Base-by-base conservation (phyloP, 805 yeast genomes). In the Candida gorgasii region DNA sequence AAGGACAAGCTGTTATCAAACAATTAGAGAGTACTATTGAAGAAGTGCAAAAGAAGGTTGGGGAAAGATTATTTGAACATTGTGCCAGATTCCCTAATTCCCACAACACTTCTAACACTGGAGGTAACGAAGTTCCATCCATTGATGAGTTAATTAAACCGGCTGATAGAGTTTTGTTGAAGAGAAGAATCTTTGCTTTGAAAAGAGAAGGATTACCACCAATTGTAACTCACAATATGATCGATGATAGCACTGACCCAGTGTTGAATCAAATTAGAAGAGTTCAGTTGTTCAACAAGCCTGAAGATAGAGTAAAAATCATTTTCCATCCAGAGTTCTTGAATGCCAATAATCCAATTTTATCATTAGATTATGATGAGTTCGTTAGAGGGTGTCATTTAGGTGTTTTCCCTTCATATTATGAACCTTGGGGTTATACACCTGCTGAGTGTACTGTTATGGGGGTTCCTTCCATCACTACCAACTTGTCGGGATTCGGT, bases 361-460 rank as follows among this genome's bases (percentile, higher is more conserved):
- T 92, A 59, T 85, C 96, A 14, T 71, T 92, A 44, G 99, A 92
- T 65, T 92, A 92, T 63, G 99, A 92, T 62, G 99, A 92, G 63
- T 92, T 92, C 64, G 99, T 92, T 36, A 79, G 99, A 53, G 99
- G 99, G 47, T 90, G 97, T 63, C 98, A 92, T 66, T 72, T 93
- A 64, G 99, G 99, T 63, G 96, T 92, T 39, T 92, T 92, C 83
- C 99, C 99, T 38, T 89, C 97, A 0, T 92, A 92, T 69, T 92
- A 92, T 61, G 99, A 92, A 69, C 99, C 99, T 3, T 92, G 99
- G 99, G 99, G 99, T 29, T 92, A 92, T 65, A 92, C 99, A 2
- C 99, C 99, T 3, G 98, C 98, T 7, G 99, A 92, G 64, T 93
- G 99, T 72, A 92, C 99, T 0, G 99, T 93, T 17, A 92, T 92